These are phyloP conservation scores for Botryotinia convoluta DNA, from an alignment of 2,329 filamentous ascomycete species.

Conservation along the genomic window DNA sequence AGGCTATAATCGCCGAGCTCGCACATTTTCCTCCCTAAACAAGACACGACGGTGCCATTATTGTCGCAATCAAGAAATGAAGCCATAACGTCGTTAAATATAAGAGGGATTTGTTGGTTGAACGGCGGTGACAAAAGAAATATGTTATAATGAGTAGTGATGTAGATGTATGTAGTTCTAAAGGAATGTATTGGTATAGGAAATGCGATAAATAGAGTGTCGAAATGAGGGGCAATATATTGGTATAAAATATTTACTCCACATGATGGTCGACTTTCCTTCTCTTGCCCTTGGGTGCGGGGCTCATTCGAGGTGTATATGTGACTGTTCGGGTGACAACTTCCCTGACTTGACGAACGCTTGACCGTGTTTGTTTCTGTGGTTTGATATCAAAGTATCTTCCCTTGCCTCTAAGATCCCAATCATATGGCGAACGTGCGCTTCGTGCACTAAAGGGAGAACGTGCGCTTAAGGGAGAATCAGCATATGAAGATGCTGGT, in stretches of 20 bases:
- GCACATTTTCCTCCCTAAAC: slow-evolving; percentile 20
- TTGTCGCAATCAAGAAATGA: slow-evolving; percentile 34
- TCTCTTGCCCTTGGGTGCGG: slow-evolving; percentile 89
- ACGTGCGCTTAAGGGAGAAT: slow-evolving; percentile 55
- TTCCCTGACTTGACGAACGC: slow-evolving; percentile 72
- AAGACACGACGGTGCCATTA: slow-evolving; percentile 19
- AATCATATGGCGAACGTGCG: slow-evolving; percentile 71
- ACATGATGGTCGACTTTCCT: slow-evolving; percentile 57
- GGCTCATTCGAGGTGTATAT: slow-evolving; percentile 82
- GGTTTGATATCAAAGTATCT: slow-evolving; percentile 57
- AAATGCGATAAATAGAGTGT: not conserved
- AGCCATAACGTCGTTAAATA: slow-evolving; percentile 33
- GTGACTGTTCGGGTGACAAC: slow-evolving; percentile 94
- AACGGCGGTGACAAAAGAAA: slow-evolving; percentile 15
- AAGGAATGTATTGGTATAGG: not conserved
- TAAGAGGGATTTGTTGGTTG: slow-evolving; percentile 8
- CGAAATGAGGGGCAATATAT: slow-evolving; percentile 3
- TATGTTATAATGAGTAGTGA: slow-evolving; percentile 7
- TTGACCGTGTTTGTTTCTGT: slow-evolving; percentile 58
- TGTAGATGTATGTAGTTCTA: slow-evolving; percentile 10
- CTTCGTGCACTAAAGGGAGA: slow-evolving; percentile 72
- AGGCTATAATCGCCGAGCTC: slow-evolving; percentile 15
- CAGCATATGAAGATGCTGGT: slow-evolving; percentile 62
- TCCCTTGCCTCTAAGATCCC: slow-evolving; percentile 69
- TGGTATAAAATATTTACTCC: slow-evolving; percentile 38